Percentiles rank a stretch among this genome's conserved stretches.
Evolutionary conservation across 225 moss, liverwort and hornwort species (phyloP).

Genomic region (Thuidium tamariscinum): DNA sequence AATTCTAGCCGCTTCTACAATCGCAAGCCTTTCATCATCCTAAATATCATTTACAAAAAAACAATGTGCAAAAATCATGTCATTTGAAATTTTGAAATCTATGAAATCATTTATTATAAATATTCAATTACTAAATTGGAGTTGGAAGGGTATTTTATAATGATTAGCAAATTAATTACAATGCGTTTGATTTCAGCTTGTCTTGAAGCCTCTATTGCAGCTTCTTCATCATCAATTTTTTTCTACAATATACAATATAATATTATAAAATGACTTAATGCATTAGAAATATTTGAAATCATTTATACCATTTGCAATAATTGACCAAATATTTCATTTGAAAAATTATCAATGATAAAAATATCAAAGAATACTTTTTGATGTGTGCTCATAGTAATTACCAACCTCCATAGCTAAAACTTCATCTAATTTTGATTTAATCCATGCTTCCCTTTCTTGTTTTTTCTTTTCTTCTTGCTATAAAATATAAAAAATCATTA

Average conservation of each 20-base stretch:
- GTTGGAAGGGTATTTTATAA: background rate
- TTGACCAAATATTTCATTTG: background rate
- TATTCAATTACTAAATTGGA: background rate
- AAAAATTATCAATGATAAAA: background rate
- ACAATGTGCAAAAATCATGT: too few relatives aligned
- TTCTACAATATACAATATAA: constrained; percentile 13
- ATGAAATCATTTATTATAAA: background rate
- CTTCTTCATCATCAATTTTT: constrained; percentile 69
- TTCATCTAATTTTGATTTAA: constrained; percentile 51
- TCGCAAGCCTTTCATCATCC: constrained; percentile 56
- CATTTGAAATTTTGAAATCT: too few relatives aligned
- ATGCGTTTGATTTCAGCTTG: constrained; percentile 44
- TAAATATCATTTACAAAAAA: background rate
- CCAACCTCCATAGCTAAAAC: constrained; percentile 41
- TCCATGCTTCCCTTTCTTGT: constrained; percentile 37
- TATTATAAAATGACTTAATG: too few relatives aligned
- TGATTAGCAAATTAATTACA: background rate
- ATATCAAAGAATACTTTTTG: rapidly evolving
- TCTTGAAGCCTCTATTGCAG: constrained; percentile 22
- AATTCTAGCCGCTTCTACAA: constrained; percentile 4
- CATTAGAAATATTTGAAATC: too few relatives aligned
- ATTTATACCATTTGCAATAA: background rate
- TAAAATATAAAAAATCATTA: background rate
- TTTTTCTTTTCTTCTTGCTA: constrained; percentile 35
- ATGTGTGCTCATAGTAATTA: background rate